Conservation (phyloP, 306 rosid species). For the Dicorynia guianensis region DNA sequence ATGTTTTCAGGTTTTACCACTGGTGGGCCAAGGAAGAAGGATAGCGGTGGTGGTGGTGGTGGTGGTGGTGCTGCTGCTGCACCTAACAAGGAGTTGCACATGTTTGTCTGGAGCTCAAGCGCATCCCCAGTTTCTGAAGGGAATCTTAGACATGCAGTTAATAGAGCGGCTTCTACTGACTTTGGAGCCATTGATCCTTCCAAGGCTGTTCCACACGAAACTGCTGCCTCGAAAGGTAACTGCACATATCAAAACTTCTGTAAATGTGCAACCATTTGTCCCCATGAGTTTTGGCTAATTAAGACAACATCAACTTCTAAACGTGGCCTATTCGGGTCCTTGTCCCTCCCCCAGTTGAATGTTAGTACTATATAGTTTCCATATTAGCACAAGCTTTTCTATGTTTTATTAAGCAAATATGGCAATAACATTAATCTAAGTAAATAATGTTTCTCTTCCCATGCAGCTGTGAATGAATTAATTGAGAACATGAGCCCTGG, state of each 20-base stretch:
- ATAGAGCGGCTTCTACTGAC: constrained; percentile 66
- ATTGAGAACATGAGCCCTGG: constrained; percentile 70
- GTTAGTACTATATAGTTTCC: no score
- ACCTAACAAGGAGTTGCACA: constrained; percentile 76
- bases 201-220: constrained; percentile 57
- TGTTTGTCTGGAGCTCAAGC: constrained; percentile 94
- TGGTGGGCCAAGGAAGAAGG: constrained; percentile 65
- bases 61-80: constrained; percentile 2
- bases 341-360: not conserved
- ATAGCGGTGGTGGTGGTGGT: constrained; percentile 19
- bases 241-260: not conserved
- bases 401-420: not conserved
- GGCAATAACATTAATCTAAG: not conserved
- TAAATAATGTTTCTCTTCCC: constrained; percentile 20
- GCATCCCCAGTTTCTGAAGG: constrained; percentile 90
- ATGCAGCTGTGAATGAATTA: constrained; percentile 57
- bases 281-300: not conserved
- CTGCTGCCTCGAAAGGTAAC: constrained; percentile 63
- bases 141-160: constrained; percentile 68
- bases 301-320: not conserved
- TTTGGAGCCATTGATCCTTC: constrained; percentile 59
- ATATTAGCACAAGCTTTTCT: no score
- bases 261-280: not conserved
- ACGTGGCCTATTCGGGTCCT: not conserved
- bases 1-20: constrained; percentile 71